Evolutionary conservation across 352 stramenopile genomes (phyloP), one percentile per base, ranked within the genome.

Genomic region (Phytophthora parvispora): DNA sequence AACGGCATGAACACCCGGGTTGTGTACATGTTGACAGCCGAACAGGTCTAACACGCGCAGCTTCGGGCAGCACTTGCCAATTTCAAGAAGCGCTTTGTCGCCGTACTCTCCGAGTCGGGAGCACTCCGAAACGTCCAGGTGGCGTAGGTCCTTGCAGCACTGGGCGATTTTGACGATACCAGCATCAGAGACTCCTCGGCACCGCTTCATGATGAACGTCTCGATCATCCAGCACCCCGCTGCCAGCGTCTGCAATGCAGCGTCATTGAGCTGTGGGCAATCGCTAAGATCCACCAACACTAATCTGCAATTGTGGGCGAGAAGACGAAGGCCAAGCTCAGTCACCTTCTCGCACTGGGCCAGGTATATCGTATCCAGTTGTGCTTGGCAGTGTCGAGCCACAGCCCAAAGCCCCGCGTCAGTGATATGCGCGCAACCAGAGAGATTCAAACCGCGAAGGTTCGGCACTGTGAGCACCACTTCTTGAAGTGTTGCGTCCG

Each of bases 401-500:
- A 98, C 79, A 8, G 83, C 71, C 87, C 92, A 98, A 29, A 98
- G 67, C 0, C 87, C 88, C 0, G 94, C 93, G 64, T 98, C 95
- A 3, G 92, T 98, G 61, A 98, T 86, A 15, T 89, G 71, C 0
- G 76, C 60, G 69, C 89, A 97, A 2, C 74, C 75, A 1, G 77
- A 82, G 34, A 97, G 76, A 8, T 84, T 77, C 29, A 98, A 67
- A 1, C 77, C 81, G 20, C 78, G 83, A 15, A 98, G 72, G 16
- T 77, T 53, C 1, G 92, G 90, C 24, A 98, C 74, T 2, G 78
- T 72, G 40, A 81, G 75, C 22, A 94, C 93, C 6, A 98, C 78
- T 80, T 98, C 95, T 54, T 98, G 93, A 24, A 98, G 66, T 7
- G 89, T 96, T 4, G 91, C 89, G 70, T 98, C 94, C 9, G 92